Base-by-base conservation (phyloP, 1,284 basidiomycete genomes). In the Boletellus dicymbophilus region DNA sequence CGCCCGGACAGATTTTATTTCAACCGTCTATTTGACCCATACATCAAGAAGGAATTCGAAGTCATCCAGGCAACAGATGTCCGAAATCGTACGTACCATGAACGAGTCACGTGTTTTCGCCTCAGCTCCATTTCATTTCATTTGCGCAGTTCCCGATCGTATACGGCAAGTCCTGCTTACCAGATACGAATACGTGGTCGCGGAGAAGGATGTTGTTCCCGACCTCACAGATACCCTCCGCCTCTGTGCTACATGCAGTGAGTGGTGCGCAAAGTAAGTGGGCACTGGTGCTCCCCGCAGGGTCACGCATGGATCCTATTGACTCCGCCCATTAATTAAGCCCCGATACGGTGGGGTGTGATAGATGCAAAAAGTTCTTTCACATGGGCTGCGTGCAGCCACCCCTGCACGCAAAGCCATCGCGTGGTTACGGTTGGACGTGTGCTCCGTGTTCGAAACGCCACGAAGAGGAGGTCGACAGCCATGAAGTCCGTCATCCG, bases 21-120 rank as follows among this genome's bases (percentile, higher is more conserved):
- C 75, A 85, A 86, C 60, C 87, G 91, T 59, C 80, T 96, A 50
- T 98, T 95, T 69, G 96, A 99, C 73, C 93, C 95, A 39, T 98
- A 98, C 73, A 93, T 98, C 71, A 95, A 97, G 75, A 92, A 94
- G 69, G 96, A 97, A 72, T 98, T 96, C 72, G 97, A 99, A 70
- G 90, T 98, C 58, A 86, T 99, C 51, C 87, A 91, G 48, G 85
- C 93, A 23, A 82, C 82, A 41, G 90, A 89, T 62, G 85, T 97
- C 51, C 84, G 88, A 59, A 99, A 99, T 70, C 78, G 94, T 97
- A 67, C 62, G 93, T 61, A 43, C 52, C 53, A 51, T 51, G 39
- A 54, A 48, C 58, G 12, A 46, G 54, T 55, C 61, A 54, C 58
- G 51, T 55, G 55, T 58, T 56, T 55, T 46, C 53, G 48, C 47